Evolutionary conservation across 192 early-diverging fungal species (phyloP).

Genomic region (Thamnidium elegans): DNA sequence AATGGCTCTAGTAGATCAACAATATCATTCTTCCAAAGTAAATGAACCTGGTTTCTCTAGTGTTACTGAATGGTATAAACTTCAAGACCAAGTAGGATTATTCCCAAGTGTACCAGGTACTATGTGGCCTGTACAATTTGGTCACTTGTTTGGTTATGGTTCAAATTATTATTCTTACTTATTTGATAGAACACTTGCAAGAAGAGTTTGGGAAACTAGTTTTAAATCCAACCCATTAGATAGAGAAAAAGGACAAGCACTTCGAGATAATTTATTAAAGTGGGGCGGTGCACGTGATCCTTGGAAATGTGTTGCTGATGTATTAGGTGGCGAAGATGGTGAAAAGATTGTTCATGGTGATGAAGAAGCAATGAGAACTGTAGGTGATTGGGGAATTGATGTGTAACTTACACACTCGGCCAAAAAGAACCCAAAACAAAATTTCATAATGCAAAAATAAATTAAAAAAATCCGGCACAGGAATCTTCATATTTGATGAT

Average conservation of each 20-base stretch:
- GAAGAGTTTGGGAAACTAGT: slow-evolving; percentile 67
- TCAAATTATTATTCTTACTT: slow-evolving; percentile 95
- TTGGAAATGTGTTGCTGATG: slow-evolving; percentile 70
- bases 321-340: slow-evolving; percentile 54
- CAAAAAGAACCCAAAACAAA: too few relatives aligned
- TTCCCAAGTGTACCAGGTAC: slow-evolving; percentile 73
- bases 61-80: slow-evolving; percentile 51
- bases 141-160: slow-evolving; percentile 89
- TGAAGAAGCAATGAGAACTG: slow-evolving; percentile 62
- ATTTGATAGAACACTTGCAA: slow-evolving; percentile 80
- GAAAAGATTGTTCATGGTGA: slow-evolving; percentile 56
- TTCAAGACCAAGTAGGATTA: slow-evolving; percentile 62
- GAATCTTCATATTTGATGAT: too few relatives aligned
- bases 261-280: slow-evolving; percentile 71
- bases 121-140: slow-evolving; percentile 89
- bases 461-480: too few relatives aligned
- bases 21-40: slow-evolving; percentile 69
- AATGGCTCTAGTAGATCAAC: slow-evolving; percentile 89
- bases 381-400: slow-evolving; percentile 67
- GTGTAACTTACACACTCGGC: slow-evolving; percentile 5
- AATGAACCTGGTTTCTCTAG: slow-evolving; percentile 48
- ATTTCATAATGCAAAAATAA: too few relatives aligned
- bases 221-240: slow-evolving; percentile 67
- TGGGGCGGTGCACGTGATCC: slow-evolving; percentile 96
- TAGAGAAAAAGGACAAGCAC: slow-evolving; percentile 62